phyloP scores from a whole-genome alignment of 345 rosid genomes.

The Salix brachista region DNA sequence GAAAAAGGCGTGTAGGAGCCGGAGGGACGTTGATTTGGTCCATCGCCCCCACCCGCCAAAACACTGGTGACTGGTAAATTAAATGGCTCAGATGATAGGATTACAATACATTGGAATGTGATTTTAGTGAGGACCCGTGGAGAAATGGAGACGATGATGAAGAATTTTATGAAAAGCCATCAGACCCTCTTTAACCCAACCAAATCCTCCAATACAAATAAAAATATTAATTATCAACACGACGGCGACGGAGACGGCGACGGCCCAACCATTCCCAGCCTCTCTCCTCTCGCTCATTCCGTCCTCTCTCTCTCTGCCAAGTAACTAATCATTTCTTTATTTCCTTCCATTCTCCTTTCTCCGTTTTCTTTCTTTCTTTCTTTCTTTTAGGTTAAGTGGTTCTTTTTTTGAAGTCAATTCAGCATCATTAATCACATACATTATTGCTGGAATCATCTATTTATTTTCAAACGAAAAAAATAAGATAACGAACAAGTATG shows the following conservation, averaged over 20 bases:
- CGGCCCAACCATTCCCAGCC: slow-evolving; percentile 51
- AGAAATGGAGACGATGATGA: slow-evolving; percentile 32
- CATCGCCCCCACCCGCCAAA: no score
- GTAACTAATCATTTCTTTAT: slow-evolving; percentile 27
- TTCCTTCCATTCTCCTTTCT: not conserved
- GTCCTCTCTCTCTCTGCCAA: slow-evolving; percentile 85
- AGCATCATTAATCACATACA: no score
- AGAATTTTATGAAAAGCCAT: slow-evolving; percentile 54
- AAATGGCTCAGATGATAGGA: no score
- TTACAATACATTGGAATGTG: no score
- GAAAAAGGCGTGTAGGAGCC: no score
- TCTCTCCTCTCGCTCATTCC: slow-evolving; percentile 76
- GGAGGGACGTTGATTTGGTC: no score
- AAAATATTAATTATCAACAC: no score
- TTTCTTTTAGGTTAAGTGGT: not conserved
- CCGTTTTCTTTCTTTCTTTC: not conserved
- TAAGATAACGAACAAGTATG: no score
- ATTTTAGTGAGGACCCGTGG: not conserved
- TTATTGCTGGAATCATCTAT: no score
- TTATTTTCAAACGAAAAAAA: no score
- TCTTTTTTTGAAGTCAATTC: no score
- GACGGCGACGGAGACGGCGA: slow-evolving; percentile 23
- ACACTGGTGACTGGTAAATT: no score
- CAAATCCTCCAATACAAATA: slow-evolving; percentile 20
- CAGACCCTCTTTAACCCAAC: slow-evolving; percentile 64